Percentiles rank a stretch among this genome's conserved stretches.
Conservation (phyloP, 1,284 basidiomycete species). For the Puccinia novopanici region DNA sequence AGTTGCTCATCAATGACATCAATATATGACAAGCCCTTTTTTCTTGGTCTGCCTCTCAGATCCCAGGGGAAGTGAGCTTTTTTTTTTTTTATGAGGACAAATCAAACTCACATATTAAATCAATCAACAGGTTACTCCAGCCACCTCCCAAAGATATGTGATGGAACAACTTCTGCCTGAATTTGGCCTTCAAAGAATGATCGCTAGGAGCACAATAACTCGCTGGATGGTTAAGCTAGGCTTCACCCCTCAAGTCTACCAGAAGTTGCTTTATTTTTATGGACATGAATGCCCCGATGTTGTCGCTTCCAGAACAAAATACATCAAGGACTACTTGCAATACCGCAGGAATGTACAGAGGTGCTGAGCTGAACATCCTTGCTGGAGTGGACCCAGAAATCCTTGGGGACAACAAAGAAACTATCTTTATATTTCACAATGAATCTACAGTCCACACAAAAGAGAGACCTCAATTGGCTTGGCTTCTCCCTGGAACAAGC, state of each 20-base stretch:
- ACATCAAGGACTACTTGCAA: background rate
- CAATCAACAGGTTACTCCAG: conserved; percentile 17
- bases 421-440: background rate
- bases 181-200: background rate
- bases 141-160: background rate
- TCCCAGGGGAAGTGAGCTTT: conserved; percentile 12
- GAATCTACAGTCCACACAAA: background rate
- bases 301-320: background rate
- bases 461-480: background rate
- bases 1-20: background rate
- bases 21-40: background rate
- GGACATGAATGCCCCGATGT: conserved; percentile 13
- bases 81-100: background rate
- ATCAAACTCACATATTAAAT: background rate
- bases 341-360: background rate
- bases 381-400: background rate
- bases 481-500: conserved; percentile 8
- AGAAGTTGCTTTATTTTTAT: conserved; percentile 18
- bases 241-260: too few species aligned
- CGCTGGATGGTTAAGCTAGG: conserved; percentile 25
- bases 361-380: background rate
- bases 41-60: conserved; percentile 4
- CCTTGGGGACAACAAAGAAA: background rate
- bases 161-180: background rate
- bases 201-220: background rate